Percentiles rank a stretch among this genome's conserved stretches.
phyloP scores from a whole-genome alignment of 106 monocot genomes.

The Ottelia alismoides region DNA sequence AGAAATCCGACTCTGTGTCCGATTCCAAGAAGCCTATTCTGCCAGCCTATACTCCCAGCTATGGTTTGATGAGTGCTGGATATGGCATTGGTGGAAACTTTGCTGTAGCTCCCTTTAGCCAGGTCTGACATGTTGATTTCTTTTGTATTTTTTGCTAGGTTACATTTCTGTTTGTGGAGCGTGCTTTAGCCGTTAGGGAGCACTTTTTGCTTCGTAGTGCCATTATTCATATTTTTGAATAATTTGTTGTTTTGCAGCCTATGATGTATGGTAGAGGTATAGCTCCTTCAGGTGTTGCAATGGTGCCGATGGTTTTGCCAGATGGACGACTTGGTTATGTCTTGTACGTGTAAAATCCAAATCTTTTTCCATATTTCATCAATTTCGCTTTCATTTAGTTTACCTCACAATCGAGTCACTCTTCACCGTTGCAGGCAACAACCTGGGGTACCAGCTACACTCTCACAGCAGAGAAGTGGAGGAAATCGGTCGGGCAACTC shows the following conservation, averaged over 20 bases:
- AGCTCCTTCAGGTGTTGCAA: slow-evolving; percentile 32
- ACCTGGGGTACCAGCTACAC: not conserved
- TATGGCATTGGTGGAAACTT: slow-evolving; percentile 36
- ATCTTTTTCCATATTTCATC: too few species aligned
- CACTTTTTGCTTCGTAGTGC: too few species aligned
- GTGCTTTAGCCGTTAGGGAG: too few species aligned
- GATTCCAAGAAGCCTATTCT: slow-evolving; percentile 39
- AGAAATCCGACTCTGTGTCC: slow-evolving; percentile 27
- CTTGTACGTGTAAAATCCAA: slow-evolving; percentile 45
- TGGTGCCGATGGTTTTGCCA: slow-evolving; percentile 67
- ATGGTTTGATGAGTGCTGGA: slow-evolving; percentile 36
- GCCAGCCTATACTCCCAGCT: slow-evolving; percentile 34
- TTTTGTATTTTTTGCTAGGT: too few species aligned
- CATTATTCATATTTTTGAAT: not conserved
- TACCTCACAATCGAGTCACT: too few species aligned
- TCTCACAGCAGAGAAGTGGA: slow-evolving; percentile 5
- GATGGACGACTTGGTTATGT: slow-evolving; percentile 72
- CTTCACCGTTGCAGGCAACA: too few species aligned
- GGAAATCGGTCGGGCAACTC: slow-evolving; percentile 8
- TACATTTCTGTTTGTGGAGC: too few species aligned
- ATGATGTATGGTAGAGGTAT: slow-evolving; percentile 40
- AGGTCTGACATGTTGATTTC: slow-evolving; percentile 20
- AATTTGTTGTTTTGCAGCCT: slow-evolving; percentile 26
- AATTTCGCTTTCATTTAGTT: too few species aligned
- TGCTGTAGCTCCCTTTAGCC: slow-evolving; percentile 13